phyloP scores from a whole-genome alignment of 345 rosid genomes.

The Hibiscus syriacus region DNA sequence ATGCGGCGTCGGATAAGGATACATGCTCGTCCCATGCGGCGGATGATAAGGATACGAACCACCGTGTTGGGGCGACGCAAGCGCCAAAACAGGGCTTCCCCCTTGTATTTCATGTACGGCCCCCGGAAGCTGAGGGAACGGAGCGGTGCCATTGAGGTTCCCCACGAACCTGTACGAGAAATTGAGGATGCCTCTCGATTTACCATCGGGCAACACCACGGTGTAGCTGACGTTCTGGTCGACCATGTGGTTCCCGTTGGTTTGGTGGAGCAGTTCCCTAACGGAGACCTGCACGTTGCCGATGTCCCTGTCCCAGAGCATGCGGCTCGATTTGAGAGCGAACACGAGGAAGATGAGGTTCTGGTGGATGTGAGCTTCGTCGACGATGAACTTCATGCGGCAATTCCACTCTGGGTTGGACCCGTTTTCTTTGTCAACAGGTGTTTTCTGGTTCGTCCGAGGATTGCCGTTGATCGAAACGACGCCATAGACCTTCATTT shows the following conservation, averaged over 20 bases:
- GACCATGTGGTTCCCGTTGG: neutral
- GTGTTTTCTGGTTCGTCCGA: neutral
- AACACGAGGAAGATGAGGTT: neutral
- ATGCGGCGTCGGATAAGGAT: too few species aligned
- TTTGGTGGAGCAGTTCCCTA: neutral
- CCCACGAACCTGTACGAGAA: neutral
- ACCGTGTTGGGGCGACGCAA: too few species aligned
- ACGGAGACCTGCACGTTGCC: neutral
- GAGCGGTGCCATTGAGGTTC: neutral
- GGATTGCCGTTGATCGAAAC: neutral
- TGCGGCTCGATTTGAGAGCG: neutral
- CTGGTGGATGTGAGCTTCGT: neutral
- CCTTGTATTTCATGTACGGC: too few species aligned
- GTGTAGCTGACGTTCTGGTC: neutral
- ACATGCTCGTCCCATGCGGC: too few species aligned
- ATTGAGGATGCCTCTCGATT: neutral
- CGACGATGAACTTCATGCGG: neutral
- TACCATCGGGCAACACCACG: neutral
- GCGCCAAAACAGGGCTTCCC: too few species aligned
- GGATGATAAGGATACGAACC: too few species aligned
- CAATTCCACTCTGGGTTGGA: neutral
- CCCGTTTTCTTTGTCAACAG: neutral
- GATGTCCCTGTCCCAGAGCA: neutral
- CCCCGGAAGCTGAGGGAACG: neutral
- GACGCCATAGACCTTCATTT: neutral